Conservation (phyloP, 2,329 filamentous ascomycete genomes). For the Talaromyces sp. region DNA sequence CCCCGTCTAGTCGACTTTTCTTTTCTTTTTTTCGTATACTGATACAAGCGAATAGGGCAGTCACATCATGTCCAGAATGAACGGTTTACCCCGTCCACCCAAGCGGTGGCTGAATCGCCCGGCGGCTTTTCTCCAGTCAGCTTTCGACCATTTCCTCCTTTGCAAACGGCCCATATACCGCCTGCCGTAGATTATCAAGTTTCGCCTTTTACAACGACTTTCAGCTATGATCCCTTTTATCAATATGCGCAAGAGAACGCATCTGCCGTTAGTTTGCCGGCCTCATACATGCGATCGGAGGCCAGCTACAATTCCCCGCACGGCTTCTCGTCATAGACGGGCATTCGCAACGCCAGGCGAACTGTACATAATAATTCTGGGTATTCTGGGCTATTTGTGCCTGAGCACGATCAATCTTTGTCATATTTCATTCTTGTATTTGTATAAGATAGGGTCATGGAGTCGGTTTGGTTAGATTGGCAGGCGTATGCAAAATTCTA, state of each 20-base stretch:
- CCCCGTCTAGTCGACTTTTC: background rate
- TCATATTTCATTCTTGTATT: background rate
- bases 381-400: background rate
- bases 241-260: slow-evolving; percentile 29
- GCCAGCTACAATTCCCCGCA: slow-evolving; percentile 15
- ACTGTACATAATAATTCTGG: background rate
- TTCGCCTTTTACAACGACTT: slow-evolving; percentile 10
- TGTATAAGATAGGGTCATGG: background rate
- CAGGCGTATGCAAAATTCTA: background rate
- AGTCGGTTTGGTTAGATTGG: background rate
- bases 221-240: slow-evolving; percentile 11
- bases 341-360: background rate
- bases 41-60: slow-evolving; percentile 17
- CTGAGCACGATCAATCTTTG: background rate
- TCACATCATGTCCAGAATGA: slow-evolving; percentile 23
- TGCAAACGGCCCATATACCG: slow-evolving; percentile 29
- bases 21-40: slow-evolving; percentile 2
- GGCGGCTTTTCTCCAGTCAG: slow-evolving; percentile 22
- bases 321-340: slow-evolving; percentile 5
- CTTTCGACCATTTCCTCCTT: slow-evolving; percentile 22
- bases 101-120: slow-evolving; percentile 19
- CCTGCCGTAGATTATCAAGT: slow-evolving; percentile 30
- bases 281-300: slow-evolving; percentile 27
- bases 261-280: slow-evolving; percentile 31
- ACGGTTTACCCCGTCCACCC: slow-evolving; percentile 20